Evolutionary conservation across 257 asterid genomes (phyloP).

Genomic region (Osmanthus fragrans): DNA sequence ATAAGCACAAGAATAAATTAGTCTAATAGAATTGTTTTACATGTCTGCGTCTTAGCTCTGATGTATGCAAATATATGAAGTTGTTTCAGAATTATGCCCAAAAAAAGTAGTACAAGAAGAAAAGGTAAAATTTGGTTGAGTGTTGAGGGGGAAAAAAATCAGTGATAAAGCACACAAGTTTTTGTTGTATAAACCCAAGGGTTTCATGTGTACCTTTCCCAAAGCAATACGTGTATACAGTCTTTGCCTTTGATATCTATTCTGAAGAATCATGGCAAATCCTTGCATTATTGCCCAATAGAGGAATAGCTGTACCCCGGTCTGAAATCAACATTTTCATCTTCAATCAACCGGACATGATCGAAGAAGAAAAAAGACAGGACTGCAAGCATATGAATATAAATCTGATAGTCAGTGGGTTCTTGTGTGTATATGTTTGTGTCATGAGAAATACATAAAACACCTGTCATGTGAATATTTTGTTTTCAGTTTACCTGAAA

Average conservation of each 20-base stretch:
- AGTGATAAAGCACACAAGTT: background rate
- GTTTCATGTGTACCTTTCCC: constrained; percentile 66
- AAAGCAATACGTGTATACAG: constrained; percentile 95
- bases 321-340: constrained; percentile 48
- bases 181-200: constrained; percentile 5
- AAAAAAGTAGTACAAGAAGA: background rate
- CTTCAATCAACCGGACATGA: background rate
- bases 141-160: background rate
- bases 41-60: constrained; percentile 13
- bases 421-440: background rate
- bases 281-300: constrained; percentile 99
- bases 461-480: background rate
- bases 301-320: constrained; percentile 74
- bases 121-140: background rate
- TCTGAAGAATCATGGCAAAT: constrained; percentile 90
- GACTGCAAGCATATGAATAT: background rate
- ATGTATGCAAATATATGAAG: constrained; percentile 4
- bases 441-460: background rate
- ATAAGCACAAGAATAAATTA: background rate
- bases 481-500: background rate
- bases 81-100: constrained; percentile 1
- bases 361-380: background rate
- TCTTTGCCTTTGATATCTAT: constrained; percentile 91
- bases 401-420: background rate
- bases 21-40: constrained; percentile 11